These are phyloP conservation scores for Wickerhamomyces alni DNA, from an alignment of 805 yeast species.

Conservation along the genomic window DNA sequence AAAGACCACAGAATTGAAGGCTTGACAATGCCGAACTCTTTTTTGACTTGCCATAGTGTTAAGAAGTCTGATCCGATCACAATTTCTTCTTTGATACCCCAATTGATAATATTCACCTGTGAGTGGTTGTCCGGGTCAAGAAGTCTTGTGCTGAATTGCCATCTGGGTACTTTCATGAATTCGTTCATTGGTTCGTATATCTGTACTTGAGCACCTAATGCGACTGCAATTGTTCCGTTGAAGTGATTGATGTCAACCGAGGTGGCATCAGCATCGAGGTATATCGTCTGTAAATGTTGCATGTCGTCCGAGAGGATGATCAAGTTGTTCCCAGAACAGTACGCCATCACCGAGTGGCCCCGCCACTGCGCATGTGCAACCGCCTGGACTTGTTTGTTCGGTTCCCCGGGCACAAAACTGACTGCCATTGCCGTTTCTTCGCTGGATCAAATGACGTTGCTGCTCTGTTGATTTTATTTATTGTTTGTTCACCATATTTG, in stretches of 20 bases:
- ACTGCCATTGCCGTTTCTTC: slow-evolving; percentile 51
- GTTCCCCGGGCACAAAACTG: slow-evolving; percentile 82
- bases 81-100: slow-evolving; percentile 55
- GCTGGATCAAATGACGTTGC: too few species aligned
- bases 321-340: slow-evolving; percentile 85
- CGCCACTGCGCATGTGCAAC: slow-evolving; percentile 63
- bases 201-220: slow-evolving; percentile 36
- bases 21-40: slow-evolving; percentile 36
- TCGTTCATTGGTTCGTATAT: slow-evolving; percentile 53
- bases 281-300: slow-evolving; percentile 67
- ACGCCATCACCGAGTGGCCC: slow-evolving; percentile 54
- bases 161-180: slow-evolving; percentile 34
- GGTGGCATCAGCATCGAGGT: slow-evolving; percentile 57
- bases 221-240: slow-evolving; percentile 59
- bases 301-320: slow-evolving; percentile 53
- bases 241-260: slow-evolving; percentile 57
- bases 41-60: slow-evolving; percentile 44
- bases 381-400: slow-evolving; percentile 50
- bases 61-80: slow-evolving; percentile 54
- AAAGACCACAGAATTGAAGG: slow-evolving; percentile 32
- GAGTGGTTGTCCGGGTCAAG: slow-evolving; percentile 26
- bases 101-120: slow-evolving; percentile 37
- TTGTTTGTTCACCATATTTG: too few species aligned
- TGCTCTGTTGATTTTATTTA: too few species aligned
- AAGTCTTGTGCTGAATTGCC: slow-evolving; percentile 34